These are phyloP conservation scores for Pseudogymnoascus sp. DNA, from an alignment of 2,329 filamentous ascomycete species.

Conservation along the genomic window DNA sequence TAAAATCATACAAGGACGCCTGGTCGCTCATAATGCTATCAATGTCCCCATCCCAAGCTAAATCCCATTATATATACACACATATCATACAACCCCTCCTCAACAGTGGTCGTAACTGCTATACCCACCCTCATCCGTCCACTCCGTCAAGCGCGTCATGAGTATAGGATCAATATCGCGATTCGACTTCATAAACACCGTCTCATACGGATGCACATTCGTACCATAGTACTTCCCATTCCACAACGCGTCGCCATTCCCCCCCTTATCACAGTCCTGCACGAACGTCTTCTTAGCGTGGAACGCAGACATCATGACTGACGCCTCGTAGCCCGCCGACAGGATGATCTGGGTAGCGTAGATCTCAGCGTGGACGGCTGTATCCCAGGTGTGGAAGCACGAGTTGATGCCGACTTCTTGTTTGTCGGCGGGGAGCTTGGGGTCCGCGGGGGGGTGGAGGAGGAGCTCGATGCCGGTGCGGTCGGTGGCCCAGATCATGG, in stretches of 20 bases:
- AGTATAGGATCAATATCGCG: conserved; percentile 18
- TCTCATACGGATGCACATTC: conserved; percentile 25
- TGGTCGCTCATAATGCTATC: not conserved
- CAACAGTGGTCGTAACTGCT: conserved; percentile 24
- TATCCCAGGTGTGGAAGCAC: conserved; percentile 20
- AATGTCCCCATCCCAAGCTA: not conserved
- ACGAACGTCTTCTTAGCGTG: conserved; percentile 17
- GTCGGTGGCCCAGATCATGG: conserved; percentile 28
- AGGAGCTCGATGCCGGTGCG: conserved; percentile 20
- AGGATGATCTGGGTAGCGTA: conserved; percentile 18
- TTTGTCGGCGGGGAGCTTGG: conserved; percentile 13
- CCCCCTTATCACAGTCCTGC: conserved; percentile 9
- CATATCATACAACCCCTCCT: not conserved
- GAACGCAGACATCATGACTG: conserved; percentile 23
- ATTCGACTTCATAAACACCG: conserved; percentile 25
- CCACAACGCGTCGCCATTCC: conserved; percentile 20
- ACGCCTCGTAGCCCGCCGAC: conserved; percentile 22
- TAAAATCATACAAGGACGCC: not conserved
- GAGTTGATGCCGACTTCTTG: conserved; percentile 21
- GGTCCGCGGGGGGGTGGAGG: conserved; percentile 19
- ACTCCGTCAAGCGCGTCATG: conserved; percentile 20
- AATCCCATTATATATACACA: not conserved
- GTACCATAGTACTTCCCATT: conserved; percentile 23
- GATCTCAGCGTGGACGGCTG: conserved; percentile 22
- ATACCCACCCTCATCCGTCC: conserved; percentile 20